Base-by-base conservation (phyloP, 352 stramenopile species). In the Globisporangium polare region DNA sequence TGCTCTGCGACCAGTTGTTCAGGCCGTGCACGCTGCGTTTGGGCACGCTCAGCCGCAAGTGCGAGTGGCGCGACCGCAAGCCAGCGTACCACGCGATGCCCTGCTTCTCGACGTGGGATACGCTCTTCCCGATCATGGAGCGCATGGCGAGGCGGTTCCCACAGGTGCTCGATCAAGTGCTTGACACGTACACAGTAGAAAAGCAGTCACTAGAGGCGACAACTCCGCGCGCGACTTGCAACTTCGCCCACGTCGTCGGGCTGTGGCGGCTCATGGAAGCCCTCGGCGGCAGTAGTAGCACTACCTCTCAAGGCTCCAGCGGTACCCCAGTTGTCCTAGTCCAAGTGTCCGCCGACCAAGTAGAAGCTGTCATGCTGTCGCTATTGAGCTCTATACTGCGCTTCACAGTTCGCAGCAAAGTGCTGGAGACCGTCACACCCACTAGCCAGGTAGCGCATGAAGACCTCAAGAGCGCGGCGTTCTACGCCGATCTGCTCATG, bases 41-140 rank as follows among this genome's bases (percentile, higher is more conserved):
- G 3, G 68, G 60, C 17, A 26, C 31, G 12, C 7, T 45, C 0
- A 63, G 67, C 47, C 58, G 69, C 8, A 72, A 69, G 18, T 91
- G 82, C 45, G 72, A 68, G 54, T 91, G 82, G 82, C 60, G 63
- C 7, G 62, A 74, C 37, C 53, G 67, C 27, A 88, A 86, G 52
- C 82, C 82, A 0, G 65, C 72, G 53, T 89, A 82, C 47, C 76
- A 87, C 54, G 60, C 76, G 6, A 91, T 91, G 82, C 65, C 65
- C 26, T 91, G 82, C 66, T 79, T 81, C 1, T 62, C 66, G 2
- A 61, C 83, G 2, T 91, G 82, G 82, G 75, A 82, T 26, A 53
- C 74, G 12, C 47, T 91, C 62, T 63, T 82, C 56, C 82, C 80
- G n/a, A 82, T 88, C 29, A 49, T 81, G 7, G 69, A 70, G 13